phyloP scores from a whole-genome alignment of 345 rosid genomes.

The Rhodomyrtus tomentosa region DNA sequence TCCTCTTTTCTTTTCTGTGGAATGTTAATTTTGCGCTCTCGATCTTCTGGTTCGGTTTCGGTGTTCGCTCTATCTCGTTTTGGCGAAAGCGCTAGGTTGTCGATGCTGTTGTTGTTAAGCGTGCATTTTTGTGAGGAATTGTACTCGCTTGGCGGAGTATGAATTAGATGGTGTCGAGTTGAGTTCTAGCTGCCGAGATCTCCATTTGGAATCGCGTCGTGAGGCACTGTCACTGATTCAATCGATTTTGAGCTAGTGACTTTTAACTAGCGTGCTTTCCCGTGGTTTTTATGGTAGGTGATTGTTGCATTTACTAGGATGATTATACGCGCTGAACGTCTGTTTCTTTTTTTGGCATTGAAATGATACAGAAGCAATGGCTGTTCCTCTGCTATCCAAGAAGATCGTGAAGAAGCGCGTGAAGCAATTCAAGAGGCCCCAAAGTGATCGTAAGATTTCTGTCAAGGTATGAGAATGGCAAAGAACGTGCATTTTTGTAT shows the following conservation, averaged over 20 bases:
- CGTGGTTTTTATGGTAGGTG: not conserved
- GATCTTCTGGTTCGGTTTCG: not conserved
- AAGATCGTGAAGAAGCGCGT: conserved; percentile 62
- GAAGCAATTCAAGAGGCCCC: conserved; percentile 60
- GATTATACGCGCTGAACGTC: not conserved
- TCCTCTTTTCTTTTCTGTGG: not conserved
- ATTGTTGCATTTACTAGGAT: not conserved
- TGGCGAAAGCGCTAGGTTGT: no score
- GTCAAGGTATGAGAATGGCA: conserved; percentile 23
- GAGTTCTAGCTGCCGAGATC: not conserved
- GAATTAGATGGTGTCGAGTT: not conserved
- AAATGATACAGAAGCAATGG: conserved; percentile 28
- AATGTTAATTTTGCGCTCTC: not conserved
- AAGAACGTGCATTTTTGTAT: not conserved
- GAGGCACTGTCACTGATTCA: not conserved
- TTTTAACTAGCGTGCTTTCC: not conserved
- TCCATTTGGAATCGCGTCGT: not conserved
- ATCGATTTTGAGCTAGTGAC: not conserved
- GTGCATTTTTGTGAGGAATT: not conserved
- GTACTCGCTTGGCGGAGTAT: not conserved
- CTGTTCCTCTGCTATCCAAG: conserved; percentile 45
- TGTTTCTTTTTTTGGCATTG: not conserved
- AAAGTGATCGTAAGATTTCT: conserved; percentile 47
- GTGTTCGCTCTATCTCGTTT: no score
- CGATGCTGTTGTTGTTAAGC: not conserved